Evolutionary conservation across 108 stramenopile genomes (phyloP), one percentile per base, ranked within the genome.

Genomic region (Asterionellopsis glacialis): DNA sequence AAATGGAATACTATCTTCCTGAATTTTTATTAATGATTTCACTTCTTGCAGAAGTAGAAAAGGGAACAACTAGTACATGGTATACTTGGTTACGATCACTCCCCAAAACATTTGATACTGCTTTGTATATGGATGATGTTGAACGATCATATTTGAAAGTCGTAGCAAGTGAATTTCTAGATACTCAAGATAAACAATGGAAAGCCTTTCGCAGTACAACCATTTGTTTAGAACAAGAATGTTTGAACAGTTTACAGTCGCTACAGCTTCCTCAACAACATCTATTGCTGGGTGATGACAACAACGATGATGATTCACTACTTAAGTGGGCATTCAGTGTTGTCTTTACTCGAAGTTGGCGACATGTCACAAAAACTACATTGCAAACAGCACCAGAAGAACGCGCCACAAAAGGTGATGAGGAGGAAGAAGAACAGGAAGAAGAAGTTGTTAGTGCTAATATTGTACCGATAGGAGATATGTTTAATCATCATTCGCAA

Each of bases 1-100:
- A 2, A 33, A 33, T 33, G 33, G 33, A 33, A 2, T 33, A 33
- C 7, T 33, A 33, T 33, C 33, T 33, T 33, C 45, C 45, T 21
- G 45, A 73, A 66, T 85, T 82, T 63, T 51, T 74, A 13, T 57
- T 85, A 15, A 77, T 76, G 40, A 45, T 85, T 1, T 67, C 74
- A 57, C 1, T 85, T 1, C 57, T 85, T 10, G 53, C 61, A 22
- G 84, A 85, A 61, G 77, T 68, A 43, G 81, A 82, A 58, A 53
- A 56, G 44, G 73, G 69, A 25, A 75, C 77, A 51, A 59, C 59
- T 51, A 77, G 75, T n/a, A 40, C 40, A 19, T 87, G 57, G 48
- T 55, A 73, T 59, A 71, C 77, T 19, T 87, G 70, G 63, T 45
- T 87, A 21, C 69, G 79, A 41, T 59, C 64, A 3, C 40, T 87